Conservation (phyloP, 345 rosid genomes). For the Eutrema japonicum region DNA sequence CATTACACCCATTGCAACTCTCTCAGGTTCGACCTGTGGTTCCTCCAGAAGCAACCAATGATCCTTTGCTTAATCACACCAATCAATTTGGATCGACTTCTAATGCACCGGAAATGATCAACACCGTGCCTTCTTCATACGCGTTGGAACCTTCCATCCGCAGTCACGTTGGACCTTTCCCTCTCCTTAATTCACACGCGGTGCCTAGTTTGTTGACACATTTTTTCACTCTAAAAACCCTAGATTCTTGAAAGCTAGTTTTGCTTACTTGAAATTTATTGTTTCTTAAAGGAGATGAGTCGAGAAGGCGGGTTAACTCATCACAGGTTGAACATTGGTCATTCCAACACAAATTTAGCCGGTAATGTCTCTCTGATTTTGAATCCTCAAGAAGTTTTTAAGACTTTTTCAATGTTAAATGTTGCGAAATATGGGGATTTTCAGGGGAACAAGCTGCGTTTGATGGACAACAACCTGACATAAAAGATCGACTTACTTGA, state of each 20-base stretch:
- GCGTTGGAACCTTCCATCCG: constrained; percentile 64
- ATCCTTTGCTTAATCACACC: constrained; percentile 43
- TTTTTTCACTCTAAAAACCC: neutral
- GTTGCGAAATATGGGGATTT: constrained; percentile 17
- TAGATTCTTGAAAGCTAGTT: constrained; percentile 6
- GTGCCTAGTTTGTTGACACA: constrained; percentile 41
- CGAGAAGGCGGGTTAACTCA: constrained; percentile 52
- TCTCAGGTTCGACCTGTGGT: constrained; percentile 39
- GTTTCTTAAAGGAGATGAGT: constrained; percentile 52
- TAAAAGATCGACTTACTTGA: constrained; percentile 36
- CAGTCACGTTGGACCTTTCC: constrained; percentile 56
- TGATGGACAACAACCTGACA: constrained; percentile 34
- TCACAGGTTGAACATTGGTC: constrained; percentile 50
- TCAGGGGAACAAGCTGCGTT: constrained; percentile 41
- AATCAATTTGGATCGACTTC: constrained; percentile 49
- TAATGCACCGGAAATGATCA: constrained; percentile 48
- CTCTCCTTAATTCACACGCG: constrained; percentile 48
- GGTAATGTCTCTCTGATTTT: constrained; percentile 42
- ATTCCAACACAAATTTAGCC: constrained; percentile 45
- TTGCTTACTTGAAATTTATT: neutral
- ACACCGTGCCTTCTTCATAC: constrained; percentile 47
- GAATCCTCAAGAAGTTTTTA: neutral
- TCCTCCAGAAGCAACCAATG: constrained; percentile 48
- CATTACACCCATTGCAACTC: constrained; percentile 57
- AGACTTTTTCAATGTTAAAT: neutral